Conservation (phyloP, 2,329 filamentous ascomycete genomes). For the Drechmeria coniospora region DNA sequence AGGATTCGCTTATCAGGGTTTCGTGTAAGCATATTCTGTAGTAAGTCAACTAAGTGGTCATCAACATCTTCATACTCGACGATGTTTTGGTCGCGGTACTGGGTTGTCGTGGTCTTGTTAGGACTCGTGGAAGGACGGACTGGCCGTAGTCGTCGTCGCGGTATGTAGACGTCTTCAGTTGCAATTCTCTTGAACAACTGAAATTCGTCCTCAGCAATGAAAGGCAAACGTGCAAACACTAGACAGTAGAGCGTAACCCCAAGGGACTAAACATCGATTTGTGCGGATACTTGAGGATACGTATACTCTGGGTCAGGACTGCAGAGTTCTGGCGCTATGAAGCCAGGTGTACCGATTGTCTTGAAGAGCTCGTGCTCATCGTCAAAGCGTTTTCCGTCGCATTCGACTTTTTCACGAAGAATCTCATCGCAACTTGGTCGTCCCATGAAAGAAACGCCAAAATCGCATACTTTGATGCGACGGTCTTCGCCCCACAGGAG, state of each 20-base stretch:
- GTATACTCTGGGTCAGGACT: slow-evolving; percentile 60
- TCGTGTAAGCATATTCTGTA: slow-evolving; percentile 68
- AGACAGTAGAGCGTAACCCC: slow-evolving; percentile 92
- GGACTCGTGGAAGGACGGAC: slow-evolving; percentile 37
- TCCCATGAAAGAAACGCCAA: slow-evolving; percentile 93
- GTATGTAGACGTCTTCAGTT: slow-evolving; percentile 81
- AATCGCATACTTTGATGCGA: slow-evolving; percentile 95
- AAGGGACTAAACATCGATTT: slow-evolving; percentile 94
- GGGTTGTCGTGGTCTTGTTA: slow-evolving; percentile 36
- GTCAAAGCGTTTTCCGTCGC: slow-evolving; percentile 53
- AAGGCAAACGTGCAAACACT: slow-evolving; percentile 83
- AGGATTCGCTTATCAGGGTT: slow-evolving; percentile 79
- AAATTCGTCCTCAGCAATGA: slow-evolving; percentile 79
- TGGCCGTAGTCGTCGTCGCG: slow-evolving; percentile 63
- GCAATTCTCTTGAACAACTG: slow-evolving; percentile 84
- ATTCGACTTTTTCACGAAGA: slow-evolving; percentile 50
- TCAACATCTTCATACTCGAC: slow-evolving; percentile 75
- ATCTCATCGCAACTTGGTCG: slow-evolving; percentile 71
- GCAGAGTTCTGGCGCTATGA: slow-evolving; percentile 92
- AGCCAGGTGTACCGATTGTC: slow-evolving; percentile 90
- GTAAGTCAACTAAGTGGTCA: slow-evolving; percentile 60
- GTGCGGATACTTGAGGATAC: slow-evolving; percentile 67
- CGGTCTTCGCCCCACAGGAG: slow-evolving; percentile 72
- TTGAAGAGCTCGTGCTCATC: slow-evolving; percentile 93
- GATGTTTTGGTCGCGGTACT: slow-evolving; percentile 60